phyloP scores from a whole-genome alignment of 2,329 filamentous ascomycete species.

The Xylaria sp. region DNA sequence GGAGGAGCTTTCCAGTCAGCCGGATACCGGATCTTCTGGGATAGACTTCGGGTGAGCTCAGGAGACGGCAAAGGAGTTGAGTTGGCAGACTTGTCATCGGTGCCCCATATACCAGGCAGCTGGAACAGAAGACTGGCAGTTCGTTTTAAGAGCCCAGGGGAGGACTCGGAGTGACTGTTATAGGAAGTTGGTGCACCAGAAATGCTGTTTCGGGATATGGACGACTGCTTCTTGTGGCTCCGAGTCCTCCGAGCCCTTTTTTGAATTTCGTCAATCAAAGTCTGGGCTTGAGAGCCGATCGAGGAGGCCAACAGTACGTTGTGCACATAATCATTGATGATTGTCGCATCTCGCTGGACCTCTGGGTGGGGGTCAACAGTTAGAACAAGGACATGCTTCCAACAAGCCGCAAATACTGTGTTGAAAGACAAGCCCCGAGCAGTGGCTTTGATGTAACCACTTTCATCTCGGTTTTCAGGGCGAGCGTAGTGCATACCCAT shows the following conservation, averaged over 20 bases:
- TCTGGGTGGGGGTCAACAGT: conserved; percentile 96
- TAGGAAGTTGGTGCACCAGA: conserved; percentile 53
- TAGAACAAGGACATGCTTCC: conserved; percentile 91
- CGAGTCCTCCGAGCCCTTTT: conserved; percentile 61
- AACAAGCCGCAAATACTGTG: conserved; percentile 91
- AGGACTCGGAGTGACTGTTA: conserved; percentile 59
- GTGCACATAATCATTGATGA: conserved; percentile 89
- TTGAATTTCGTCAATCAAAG: conserved; percentile 78
- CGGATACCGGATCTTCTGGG: conserved; percentile 55
- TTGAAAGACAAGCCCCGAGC: conserved; percentile 78
- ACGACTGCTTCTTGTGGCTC: conserved; percentile 56
- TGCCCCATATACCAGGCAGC: conserved; percentile 61
- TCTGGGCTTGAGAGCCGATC: conserved; percentile 75
- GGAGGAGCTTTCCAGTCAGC: conserved; percentile 67
- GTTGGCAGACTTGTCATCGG: conserved; percentile 58
- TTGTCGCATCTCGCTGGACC: conserved; percentile 83
- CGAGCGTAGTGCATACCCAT: conserved; percentile 72
- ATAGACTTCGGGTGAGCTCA: conserved; percentile 52
- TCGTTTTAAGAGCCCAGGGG: conserved; percentile 69
- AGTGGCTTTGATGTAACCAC: conserved; percentile 67
- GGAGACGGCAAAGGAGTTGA: conserved; percentile 50
- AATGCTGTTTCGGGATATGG: conserved; percentile 57
- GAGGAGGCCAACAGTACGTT: conserved; percentile 80
- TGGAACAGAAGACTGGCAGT: conserved; percentile 73
- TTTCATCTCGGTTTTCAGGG: conserved; percentile 64